A percentile compares a stretch with the other conserved stretches of the same genome.
Conservation (phyloP, 139 green algal genomes). For the Cymbomonas tetramitiformis region DNA sequence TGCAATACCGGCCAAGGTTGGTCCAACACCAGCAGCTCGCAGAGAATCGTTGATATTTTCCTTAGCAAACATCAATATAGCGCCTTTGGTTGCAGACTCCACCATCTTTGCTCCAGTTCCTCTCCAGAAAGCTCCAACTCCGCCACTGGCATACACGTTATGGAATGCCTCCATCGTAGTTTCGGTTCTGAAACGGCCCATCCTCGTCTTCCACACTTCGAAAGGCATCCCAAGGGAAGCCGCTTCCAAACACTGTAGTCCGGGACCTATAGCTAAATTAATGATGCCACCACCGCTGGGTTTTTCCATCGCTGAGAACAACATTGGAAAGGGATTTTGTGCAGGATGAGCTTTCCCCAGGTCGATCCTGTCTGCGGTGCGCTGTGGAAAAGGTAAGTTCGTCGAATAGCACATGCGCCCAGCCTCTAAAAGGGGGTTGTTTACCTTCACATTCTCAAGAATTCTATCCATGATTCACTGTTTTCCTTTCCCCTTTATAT, state of each 20-base stretch:
- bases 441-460: too few relatives aligned
- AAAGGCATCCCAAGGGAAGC: slow-evolving; percentile 32
- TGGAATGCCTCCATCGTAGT: slow-evolving; percentile 13
- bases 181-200: slow-evolving; percentile 23
- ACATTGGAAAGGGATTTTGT: too few relatives aligned
- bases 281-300: too few relatives aligned
- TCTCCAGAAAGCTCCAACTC: slow-evolving; percentile 26
- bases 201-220: slow-evolving; percentile 34
- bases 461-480: too few relatives aligned
- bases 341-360: too few relatives aligned
- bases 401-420: too few relatives aligned
- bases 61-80: slow-evolving; percentile 30
- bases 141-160: slow-evolving; percentile 24
- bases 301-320: too few relatives aligned
- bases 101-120: slow-evolving; percentile 28
- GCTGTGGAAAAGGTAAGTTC: too few relatives aligned
- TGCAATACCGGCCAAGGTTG: slow-evolving; percentile 19
- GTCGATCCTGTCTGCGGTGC: too few relatives aligned
- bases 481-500: too few relatives aligned
- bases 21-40: slow-evolving; percentile 1
- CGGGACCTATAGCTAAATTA: slow-evolving; percentile 23
- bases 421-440: too few relatives aligned
- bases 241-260: slow-evolving; percentile 28
- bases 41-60: slow-evolving; percentile 22
- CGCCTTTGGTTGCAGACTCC: slow-evolving; percentile 26